Base-by-base conservation (phyloP, 2,329 filamentous ascomycete species). In the Fusarium sp. region DNA sequence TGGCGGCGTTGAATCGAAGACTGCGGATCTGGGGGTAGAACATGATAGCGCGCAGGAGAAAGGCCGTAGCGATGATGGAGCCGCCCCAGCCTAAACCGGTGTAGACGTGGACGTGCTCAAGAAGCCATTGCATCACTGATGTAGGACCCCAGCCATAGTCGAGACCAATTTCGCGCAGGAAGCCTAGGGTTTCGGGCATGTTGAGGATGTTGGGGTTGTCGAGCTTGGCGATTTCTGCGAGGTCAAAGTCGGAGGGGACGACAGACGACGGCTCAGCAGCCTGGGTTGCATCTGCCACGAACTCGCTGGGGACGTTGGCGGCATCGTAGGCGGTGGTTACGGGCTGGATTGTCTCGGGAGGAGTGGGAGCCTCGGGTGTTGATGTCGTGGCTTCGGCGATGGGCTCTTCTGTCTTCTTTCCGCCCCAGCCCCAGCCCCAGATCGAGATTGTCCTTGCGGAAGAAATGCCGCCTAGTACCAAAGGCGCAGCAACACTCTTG, bases 71-170 rank as follows among this genome's bases (percentile, higher is more conserved):
- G 39, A 88, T 75, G 68, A 97, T 90, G 57, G 90, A 86, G 2
- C 80, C 87, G 82, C 91, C 93, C 95, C 95, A 98, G 11, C 92
- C 91, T 51, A 92, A 76, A 32, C 89, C 92, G 2, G 75, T 78
- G 67, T 83, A 88, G 59, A 97, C 80, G 76, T 99, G 92, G 36
- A 96, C 73, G 72, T 94, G 87, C 79, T 99, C 95, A 10, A 98
- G 78, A 3, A 85, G 19, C 82, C 84, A 93, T 77, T 97, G 83
- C 75, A 95, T 87, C 14, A 86, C 65, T 4, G 88, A 78, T 0
- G 93, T 91, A 6, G 91, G 86, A 14, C 94, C 94, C 79, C 81
- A 93, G 72, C 94, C 93, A 70, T 89, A 98, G 69, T 98, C 91
- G 19, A 99, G 79, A 4, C 95, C 95, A 10, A 98, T 80, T 7